Evolutionary conservation across 768 basidiomycete species (phyloP).

Genomic region (Pulveroboletus sp.): DNA sequence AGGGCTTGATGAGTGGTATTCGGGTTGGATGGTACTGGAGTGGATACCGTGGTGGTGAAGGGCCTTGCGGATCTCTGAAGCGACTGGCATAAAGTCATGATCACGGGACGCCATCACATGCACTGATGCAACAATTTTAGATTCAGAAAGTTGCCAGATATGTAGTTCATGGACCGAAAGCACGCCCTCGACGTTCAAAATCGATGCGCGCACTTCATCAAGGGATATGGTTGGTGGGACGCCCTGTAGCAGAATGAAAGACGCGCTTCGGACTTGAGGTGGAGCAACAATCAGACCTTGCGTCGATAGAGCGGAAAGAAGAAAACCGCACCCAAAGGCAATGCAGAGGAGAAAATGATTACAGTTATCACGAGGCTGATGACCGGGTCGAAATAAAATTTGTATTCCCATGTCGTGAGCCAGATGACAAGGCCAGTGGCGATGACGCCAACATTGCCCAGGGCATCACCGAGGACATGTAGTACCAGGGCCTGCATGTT

Average conservation of each 20-base stretch:
- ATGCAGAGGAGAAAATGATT: conserved; percentile 94
- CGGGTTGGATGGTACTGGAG: conserved; percentile 91
- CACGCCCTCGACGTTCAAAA: conserved; percentile 79
- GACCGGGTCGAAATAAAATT: conserved; percentile 88
- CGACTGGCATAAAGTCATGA: conserved; percentile 89
- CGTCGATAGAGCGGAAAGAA: neutral
- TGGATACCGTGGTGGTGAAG: conserved; percentile 93
- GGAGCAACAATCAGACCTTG: conserved; percentile 11
- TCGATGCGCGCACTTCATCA: conserved; percentile 81
- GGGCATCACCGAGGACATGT: conserved; percentile 94
- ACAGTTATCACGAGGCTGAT: conserved; percentile 92
- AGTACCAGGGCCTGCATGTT: conserved; percentile 96
- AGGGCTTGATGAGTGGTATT: conserved; percentile 50
- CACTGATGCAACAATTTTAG: conserved; percentile 91
- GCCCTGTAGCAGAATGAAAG: conserved; percentile 92
- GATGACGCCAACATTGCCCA: conserved; percentile 98
- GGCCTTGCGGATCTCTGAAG: conserved; percentile 74
- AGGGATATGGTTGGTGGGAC: conserved; percentile 87
- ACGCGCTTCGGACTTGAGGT: conserved; percentile 72
- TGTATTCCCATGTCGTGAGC: conserved; percentile 80
- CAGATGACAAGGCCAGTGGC: conserved; percentile 92
- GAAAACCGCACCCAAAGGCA: conserved; percentile 69
- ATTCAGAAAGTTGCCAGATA: conserved; percentile 96
- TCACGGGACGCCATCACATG: conserved; percentile 83
- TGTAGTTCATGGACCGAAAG: conserved; percentile 87